Conservation (phyloP, 345 rosid species). For the Crucihimalaya himalaica region DNA sequence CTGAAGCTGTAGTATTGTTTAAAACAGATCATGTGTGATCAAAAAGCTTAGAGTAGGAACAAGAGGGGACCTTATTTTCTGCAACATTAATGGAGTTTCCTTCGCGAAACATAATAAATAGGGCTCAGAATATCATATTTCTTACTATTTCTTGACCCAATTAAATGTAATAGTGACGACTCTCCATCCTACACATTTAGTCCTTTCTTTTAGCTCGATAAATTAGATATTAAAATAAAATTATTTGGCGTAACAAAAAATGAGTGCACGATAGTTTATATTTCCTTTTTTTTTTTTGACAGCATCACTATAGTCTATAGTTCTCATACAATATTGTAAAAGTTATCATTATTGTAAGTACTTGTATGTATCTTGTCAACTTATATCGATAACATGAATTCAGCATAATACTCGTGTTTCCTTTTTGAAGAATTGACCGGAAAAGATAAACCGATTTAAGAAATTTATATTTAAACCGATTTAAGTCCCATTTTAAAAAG, state of each 20-base stretch:
- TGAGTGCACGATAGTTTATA: not conserved
- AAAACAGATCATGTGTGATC: not conserved
- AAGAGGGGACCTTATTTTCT: slow-evolving; percentile 30
- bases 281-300: too few species aligned
- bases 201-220: slow-evolving; percentile 21
- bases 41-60: slow-evolving; percentile 18
- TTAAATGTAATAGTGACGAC: slow-evolving; percentile 38
- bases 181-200: slow-evolving; percentile 25
- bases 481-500: too few species aligned
- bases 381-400: not conserved
- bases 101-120: slow-evolving; percentile 26
- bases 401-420: not conserved
- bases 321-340: not conserved
- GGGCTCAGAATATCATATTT: slow-evolving; percentile 34
- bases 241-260: not conserved
- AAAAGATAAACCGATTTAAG: too few species aligned
- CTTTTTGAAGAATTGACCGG: not conserved
- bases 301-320: too few species aligned
- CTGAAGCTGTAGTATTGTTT: not conserved
- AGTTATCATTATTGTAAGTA: not conserved
- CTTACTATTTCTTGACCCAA: slow-evolving; percentile 25
- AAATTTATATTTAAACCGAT: too few species aligned
- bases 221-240: not conserved
- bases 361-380: not conserved
- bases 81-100: slow-evolving; percentile 21